phyloP scores from a whole-genome alignment of 805 yeast species.

The Wickerhamiella slavikovae region DNA sequence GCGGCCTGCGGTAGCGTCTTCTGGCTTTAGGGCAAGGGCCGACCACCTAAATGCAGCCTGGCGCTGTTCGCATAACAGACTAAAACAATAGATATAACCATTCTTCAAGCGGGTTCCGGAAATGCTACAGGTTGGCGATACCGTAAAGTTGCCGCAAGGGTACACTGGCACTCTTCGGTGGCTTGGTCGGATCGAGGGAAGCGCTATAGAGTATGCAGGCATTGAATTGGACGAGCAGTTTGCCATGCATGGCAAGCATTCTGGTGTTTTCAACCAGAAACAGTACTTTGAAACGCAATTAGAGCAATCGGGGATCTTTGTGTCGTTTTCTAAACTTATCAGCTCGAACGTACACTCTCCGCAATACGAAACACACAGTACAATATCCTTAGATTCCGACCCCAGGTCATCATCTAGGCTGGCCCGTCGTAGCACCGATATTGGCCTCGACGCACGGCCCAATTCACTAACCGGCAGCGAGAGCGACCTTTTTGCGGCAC shows the following conservation, averaged over 20 bases:
- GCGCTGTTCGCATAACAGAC: no score
- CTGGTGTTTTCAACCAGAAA: conserved; percentile 58
- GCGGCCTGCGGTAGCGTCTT: no score
- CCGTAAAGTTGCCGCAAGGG: conserved; percentile 35
- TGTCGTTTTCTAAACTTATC: conserved; percentile 21
- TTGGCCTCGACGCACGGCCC: no score
- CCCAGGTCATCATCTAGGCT: no score
- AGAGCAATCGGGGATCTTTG: conserved; percentile 57
- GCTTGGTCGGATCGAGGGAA: conserved; percentile 54
- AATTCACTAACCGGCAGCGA: no score
- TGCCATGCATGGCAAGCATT: conserved; percentile 55
- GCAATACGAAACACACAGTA: no score
- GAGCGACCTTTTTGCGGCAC: no score
- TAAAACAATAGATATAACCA: not conserved
- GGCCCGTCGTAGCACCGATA: no score
- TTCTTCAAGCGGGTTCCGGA: no score
- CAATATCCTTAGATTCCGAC: not conserved
- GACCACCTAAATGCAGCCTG: no score
- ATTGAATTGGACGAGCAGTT: conserved; percentile 46
- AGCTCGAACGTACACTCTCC: conserved; percentile 8
- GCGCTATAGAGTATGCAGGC: conserved; percentile 67
- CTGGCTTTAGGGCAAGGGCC: no score
- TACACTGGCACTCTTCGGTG: conserved; percentile 48
- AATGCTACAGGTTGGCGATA: conserved; percentile 16
- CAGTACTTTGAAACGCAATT: conserved; percentile 43